phyloP scores from a whole-genome alignment of 176 grass and related monocot genomes.

The Metroxylon sagu region DNA sequence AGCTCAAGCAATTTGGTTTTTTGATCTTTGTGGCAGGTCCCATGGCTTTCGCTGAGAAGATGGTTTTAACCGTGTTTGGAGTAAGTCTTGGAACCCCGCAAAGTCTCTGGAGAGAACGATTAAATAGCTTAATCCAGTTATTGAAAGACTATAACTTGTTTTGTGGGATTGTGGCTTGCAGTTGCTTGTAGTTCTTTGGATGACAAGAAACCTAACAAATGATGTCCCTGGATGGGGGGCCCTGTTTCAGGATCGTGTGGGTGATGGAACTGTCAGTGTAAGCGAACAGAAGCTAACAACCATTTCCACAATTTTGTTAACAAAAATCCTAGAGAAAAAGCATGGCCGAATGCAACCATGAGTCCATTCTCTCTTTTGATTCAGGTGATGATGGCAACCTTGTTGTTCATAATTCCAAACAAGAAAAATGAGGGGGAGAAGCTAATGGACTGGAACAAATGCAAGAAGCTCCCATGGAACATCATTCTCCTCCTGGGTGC shows the following conservation, averaged over 20 bases:
- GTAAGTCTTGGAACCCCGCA: slow-evolving; percentile 20
- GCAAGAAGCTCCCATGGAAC: slow-evolving; percentile 81
- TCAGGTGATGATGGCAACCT: slow-evolving; percentile 81
- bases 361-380: not conserved
- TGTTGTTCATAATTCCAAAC: slow-evolving; percentile 85
- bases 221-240: slow-evolving; percentile 72
- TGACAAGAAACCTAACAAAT: slow-evolving; percentile 69
- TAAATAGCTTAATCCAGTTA: not conserved
- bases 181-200: slow-evolving; percentile 71
- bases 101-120: not conserved
- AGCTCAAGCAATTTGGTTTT: not conserved
- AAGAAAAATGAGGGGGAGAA: slow-evolving; percentile 55
- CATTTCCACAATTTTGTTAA: no score
- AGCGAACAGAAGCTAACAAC: slow-evolving; percentile 8
- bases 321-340: no score
- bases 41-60: slow-evolving; percentile 90
- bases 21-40: slow-evolving; percentile 32
- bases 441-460: slow-evolving; percentile 97
- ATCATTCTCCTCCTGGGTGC: slow-evolving; percentile 87
- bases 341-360: no score
- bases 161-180: slow-evolving; percentile 13
- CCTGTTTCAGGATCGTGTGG: slow-evolving; percentile 70
- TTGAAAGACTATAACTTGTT: not conserved
- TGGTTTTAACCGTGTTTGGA: slow-evolving; percentile 76
- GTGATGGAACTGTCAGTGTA: slow-evolving; percentile 90